A percentile compares a stretch with the other conserved stretches of the same genome.
Evolutionary conservation across 768 basidiomycete species (phyloP).

Genomic region (Tricholoma hemisulphureum): DNA sequence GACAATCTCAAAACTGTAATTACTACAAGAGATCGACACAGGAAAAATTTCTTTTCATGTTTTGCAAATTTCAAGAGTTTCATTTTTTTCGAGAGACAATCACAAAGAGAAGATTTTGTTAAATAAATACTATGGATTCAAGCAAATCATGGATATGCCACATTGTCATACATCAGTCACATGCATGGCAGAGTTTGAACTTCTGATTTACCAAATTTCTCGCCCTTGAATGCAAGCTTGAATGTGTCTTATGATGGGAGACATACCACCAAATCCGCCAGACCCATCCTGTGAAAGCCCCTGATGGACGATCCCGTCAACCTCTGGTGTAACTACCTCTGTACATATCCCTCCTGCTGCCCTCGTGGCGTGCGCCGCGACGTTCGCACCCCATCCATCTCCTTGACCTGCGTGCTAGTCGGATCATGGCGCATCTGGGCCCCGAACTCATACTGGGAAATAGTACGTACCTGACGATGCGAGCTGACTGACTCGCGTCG

Average conservation of each 20-base stretch:
- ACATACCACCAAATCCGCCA: conserved; percentile 6
- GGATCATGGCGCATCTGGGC: conserved; percentile 48
- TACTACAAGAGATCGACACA: no score
- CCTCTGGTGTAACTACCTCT: conserved; percentile 45
- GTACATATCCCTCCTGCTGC: conserved; percentile 43
- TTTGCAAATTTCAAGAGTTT: no score
- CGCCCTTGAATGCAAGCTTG: no score
- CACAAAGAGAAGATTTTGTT: no score
- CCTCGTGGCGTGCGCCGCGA: conserved; percentile 47
- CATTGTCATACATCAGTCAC: no score
- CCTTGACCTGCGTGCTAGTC: conserved; percentile 45
- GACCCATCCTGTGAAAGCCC: conserved; percentile 29
- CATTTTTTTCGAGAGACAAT: no score
- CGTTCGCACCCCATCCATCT: conserved; percentile 34
- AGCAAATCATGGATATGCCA: no score
- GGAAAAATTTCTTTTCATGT: no score
- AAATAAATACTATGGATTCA: no score
- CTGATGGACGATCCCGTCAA: conserved; percentile 47
- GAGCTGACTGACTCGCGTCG: conserved; percentile 37
- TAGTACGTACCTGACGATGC: conserved; percentile 21
- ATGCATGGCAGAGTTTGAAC: no score
- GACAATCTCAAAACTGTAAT: no score
- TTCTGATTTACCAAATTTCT: conserved; percentile 3
- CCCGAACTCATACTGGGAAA: conserved; percentile 34
- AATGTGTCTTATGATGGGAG: conserved; percentile 8